Conservation (phyloP, 495 filamentous ascomycete species). For the Aspergillus incahuasiensis region DNA sequence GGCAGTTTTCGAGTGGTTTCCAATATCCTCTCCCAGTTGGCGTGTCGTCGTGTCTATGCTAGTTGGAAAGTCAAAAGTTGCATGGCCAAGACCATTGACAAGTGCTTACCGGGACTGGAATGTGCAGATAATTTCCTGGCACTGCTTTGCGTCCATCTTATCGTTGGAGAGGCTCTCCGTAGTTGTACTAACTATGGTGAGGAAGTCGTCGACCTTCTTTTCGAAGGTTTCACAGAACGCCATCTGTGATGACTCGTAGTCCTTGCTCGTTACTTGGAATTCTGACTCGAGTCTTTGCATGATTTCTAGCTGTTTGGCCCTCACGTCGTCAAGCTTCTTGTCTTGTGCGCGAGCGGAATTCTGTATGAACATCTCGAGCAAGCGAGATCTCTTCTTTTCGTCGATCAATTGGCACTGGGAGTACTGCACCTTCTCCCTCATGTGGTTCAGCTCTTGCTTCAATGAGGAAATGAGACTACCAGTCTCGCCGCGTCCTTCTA, state of each 20-base stretch:
- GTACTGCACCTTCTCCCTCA: slow-evolving; percentile 14
- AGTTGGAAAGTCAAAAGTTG: background rate
- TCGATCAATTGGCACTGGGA: slow-evolving; percentile 21
- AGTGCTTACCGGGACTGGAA: slow-evolving; percentile 22
- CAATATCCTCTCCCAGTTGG: slow-evolving; percentile 15
- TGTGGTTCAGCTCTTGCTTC: slow-evolving; percentile 18
- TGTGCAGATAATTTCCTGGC: slow-evolving; percentile 14
- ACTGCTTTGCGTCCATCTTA: slow-evolving; percentile 19
- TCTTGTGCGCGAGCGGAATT: slow-evolving; percentile 24
- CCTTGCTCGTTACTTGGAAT: no score
- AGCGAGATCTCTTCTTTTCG: slow-evolving; percentile 25
- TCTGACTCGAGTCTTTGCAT: slow-evolving; percentile 15
- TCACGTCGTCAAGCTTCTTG: slow-evolving; percentile 22
- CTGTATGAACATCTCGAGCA: slow-evolving; percentile 34
- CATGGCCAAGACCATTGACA: background rate
- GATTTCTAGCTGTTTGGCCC: slow-evolving; percentile 24
- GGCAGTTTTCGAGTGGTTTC: slow-evolving; percentile 13
- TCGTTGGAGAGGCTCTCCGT: slow-evolving; percentile 16
- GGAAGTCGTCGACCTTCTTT: slow-evolving; percentile 16
- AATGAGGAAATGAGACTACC: slow-evolving; percentile 15
- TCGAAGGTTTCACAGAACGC: slow-evolving; percentile 12
- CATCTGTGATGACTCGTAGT: slow-evolving; percentile 8
- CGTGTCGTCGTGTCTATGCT: slow-evolving; percentile 15
- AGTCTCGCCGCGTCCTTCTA: slow-evolving; percentile 14
- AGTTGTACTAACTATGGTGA: slow-evolving; percentile 16